Percentiles rank a stretch among this genome's conserved stretches.
Evolutionary conservation across 2,329 filamentous ascomycete species (phyloP).

Genomic region (Fusarium oxysporum): DNA sequence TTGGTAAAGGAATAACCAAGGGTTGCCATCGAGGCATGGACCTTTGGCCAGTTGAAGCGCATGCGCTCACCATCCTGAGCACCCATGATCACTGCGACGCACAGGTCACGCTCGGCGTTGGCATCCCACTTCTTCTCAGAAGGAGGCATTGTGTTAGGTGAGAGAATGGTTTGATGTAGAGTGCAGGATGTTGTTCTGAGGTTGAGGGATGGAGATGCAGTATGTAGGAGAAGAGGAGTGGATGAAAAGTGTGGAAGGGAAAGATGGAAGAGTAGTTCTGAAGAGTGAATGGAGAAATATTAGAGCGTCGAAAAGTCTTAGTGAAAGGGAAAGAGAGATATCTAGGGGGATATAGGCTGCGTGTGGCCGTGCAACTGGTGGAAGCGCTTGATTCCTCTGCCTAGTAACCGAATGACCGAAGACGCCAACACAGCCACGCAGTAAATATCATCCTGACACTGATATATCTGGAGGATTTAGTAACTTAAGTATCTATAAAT

Average conservation of each 20-base stretch:
- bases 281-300: background rate
- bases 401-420: background rate
- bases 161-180: background rate
- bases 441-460: background rate
- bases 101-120: conserved; percentile 54
- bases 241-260: background rate
- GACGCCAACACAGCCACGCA: background rate
- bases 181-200: background rate
- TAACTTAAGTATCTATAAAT: background rate
- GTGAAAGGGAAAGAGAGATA: background rate
- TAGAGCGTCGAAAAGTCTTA: too few species aligned
- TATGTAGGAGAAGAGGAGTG: background rate
- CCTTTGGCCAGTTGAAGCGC: conserved; percentile 50
- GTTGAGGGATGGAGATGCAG: background rate
- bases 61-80: conserved; percentile 42
- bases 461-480: too few species aligned
- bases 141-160: conserved; percentile 39
- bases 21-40: conserved; percentile 48
- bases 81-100: conserved; percentile 50
- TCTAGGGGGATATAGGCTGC: background rate
- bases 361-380: background rate
- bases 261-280: background rate
- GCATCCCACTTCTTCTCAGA: conserved; percentile 53
- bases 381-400: background rate
- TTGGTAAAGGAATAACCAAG: conserved; percentile 53